Base-by-base conservation (phyloP, 306 rosid genomes). In the Aeschynomene evenia region DNA sequence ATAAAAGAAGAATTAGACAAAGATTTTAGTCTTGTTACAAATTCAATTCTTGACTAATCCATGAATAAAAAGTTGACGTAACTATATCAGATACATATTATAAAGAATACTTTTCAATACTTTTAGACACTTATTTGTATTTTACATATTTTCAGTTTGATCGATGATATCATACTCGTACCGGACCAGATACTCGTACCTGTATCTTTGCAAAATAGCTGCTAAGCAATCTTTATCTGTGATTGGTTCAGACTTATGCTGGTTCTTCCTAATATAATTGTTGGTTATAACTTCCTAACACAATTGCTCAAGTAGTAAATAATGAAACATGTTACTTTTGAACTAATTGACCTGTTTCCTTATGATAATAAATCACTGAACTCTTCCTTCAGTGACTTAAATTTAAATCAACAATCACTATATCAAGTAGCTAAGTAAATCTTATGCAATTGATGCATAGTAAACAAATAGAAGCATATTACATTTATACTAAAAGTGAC, bases 1-100 rank as follows among this genome's bases (percentile, higher is more conserved):
- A 40, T 2, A n/a, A n/a, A n/a, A 63, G 50, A 34, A 63, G 65
- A 69, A 63, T 63, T n/a, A 70, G 29, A 12, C 18, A 61, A 21
- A 53, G n/a, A 40, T 73, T n/a, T 15, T 45, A 56, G 23, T 26
- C 31, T 33, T 70, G 10, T 36, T 40, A 9, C 31, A 28, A 31
- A 31, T 29, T 13, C 7, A 58, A 53, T 12, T n/a, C n/a, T n/a
- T n/a, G n/a, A n/a, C n/a, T n/a, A n/a, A n/a, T 57, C 3, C 68
- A 34, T 22, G 68, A 66, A 3, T 56, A n/a, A n/a, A n/a, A n/a
- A n/a, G n/a, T n/a, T n/a, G n/a, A n/a, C n/a, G n/a, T n/a, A n/a
- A n/a, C n/a, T n/a, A n/a, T n/a, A n/a, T n/a, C n/a, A n/a, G n/a
- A n/a, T n/a, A n/a, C n/a, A n/a, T n/a, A n/a, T n/a, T n/a, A n/a